phyloP scores from a whole-genome alignment of 352 stramenopile species.

The Lagenidium giganteum region DNA sequence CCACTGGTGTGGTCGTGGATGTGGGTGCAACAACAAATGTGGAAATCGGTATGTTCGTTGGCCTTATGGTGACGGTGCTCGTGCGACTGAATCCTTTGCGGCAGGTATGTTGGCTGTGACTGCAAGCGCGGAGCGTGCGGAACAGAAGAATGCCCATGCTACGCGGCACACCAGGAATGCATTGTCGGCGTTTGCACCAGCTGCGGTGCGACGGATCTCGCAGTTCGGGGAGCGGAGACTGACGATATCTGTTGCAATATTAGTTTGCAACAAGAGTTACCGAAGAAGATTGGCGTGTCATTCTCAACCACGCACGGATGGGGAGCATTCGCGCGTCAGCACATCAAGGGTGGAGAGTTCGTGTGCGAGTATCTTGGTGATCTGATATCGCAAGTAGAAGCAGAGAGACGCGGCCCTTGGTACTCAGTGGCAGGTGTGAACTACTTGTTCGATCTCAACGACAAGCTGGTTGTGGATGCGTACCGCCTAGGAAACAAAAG shows the following conservation, averaged over 20 bases:
- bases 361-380: constrained; percentile 10
- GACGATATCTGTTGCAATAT: background rate
- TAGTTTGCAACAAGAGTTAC: background rate
- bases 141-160: no score
- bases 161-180: no score
- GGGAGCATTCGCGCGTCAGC: constrained; percentile 3
- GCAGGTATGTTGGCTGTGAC: no score
- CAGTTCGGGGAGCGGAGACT: no score
- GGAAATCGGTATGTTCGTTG: no score
- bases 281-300: constrained; percentile 8
- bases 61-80: no score
- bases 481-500: constrained; percentile 71
- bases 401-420: constrained; percentile 24
- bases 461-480: constrained; percentile 64
- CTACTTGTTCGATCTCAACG: constrained; percentile 78
- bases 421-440: constrained; percentile 32
- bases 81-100: no score
- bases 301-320: constrained; percentile 6
- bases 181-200: no score
- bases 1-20: no score
- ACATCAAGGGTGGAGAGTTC: constrained; percentile 3
- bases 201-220: no score
- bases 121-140: no score
- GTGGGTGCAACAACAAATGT: no score
- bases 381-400: constrained; percentile 13